phyloP scores from a whole-genome alignment of 768 basidiomycete genomes.

The Kwoniella shandongensis region DNA sequence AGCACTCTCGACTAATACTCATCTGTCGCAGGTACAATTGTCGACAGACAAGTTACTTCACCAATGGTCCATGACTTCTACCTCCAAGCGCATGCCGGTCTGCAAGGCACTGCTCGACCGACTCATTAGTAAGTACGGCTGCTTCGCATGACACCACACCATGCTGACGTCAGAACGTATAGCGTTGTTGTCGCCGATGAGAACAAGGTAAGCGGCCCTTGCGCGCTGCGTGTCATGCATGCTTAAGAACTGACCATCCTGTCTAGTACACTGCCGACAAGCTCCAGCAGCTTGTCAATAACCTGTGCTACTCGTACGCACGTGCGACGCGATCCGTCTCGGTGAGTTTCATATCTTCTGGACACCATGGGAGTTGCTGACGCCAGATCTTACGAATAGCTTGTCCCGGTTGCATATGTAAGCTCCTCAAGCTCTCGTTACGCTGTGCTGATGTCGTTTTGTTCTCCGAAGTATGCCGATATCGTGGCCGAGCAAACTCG shows the following conservation, averaged over 20 bases:
- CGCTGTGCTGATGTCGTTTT: too few species aligned
- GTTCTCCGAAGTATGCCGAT: conserved; percentile 21
- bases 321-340: conserved; percentile 37
- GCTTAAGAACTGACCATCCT: neutral
- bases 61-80: conserved; percentile 53
- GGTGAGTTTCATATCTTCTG: conserved; percentile 14
- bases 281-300: conserved; percentile 35
- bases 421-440: too few species aligned
- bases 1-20: neutral
- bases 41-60: conserved; percentile 46
- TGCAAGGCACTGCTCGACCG: conserved; percentile 49
- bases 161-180: neutral
- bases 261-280: conserved; percentile 35
- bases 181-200: conserved; percentile 35
- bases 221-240: neutral
- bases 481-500: conserved; percentile 24
- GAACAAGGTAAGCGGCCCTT: conserved; percentile 20
- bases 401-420: conserved; percentile 29
- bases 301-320: conserved; percentile 35
- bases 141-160: too few species aligned
- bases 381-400: conserved; percentile 2
- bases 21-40: conserved; percentile 32
- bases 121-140: conserved; percentile 44
- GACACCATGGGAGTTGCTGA: conserved; percentile 8
- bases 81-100: conserved; percentile 49